Evolutionary conservation across 2,329 filamentous ascomycete species (phyloP).

Genomic region (Aspergillus ustus): DNA sequence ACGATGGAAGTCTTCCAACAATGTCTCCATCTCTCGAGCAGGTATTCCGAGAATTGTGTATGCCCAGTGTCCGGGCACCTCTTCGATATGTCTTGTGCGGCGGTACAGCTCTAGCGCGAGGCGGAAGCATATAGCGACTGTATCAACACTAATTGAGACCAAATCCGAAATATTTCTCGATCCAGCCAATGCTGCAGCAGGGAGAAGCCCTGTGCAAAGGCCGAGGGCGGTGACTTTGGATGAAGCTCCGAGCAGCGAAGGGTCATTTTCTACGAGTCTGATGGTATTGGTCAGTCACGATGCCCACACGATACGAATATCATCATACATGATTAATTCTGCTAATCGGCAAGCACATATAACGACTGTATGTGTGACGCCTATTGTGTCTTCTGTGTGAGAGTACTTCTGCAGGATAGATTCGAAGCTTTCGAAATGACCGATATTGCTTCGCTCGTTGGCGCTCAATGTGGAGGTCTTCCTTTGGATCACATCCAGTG

Average conservation of each 20-base stretch:
- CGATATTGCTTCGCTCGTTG: not conserved
- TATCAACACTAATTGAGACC: not conserved
- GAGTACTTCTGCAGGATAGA: not conserved
- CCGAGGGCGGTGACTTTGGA: not conserved
- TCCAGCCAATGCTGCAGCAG: not conserved
- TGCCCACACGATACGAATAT: too few species aligned
- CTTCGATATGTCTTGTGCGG: not conserved
- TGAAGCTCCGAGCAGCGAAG: not conserved
- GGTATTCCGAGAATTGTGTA: not conserved
- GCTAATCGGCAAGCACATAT: not conserved
- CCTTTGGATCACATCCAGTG: not conserved
- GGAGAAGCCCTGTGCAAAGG: not conserved
- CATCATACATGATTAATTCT: not conserved
- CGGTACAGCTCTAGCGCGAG: not conserved
- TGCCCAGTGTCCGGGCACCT: not conserved
- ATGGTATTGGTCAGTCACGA: not conserved
- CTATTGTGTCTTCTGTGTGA: not conserved
- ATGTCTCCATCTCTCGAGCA: not conserved
- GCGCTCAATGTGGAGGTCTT: not conserved
- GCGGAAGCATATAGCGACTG: not conserved
- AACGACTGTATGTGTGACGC: not conserved
- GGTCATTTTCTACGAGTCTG: not conserved
- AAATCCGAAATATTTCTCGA: not conserved
- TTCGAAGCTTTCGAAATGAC: not conserved
- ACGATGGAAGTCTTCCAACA: not conserved